Base-by-base conservation (phyloP, 1,284 basidiomycete genomes). In the Trichosporon sp. region DNA sequence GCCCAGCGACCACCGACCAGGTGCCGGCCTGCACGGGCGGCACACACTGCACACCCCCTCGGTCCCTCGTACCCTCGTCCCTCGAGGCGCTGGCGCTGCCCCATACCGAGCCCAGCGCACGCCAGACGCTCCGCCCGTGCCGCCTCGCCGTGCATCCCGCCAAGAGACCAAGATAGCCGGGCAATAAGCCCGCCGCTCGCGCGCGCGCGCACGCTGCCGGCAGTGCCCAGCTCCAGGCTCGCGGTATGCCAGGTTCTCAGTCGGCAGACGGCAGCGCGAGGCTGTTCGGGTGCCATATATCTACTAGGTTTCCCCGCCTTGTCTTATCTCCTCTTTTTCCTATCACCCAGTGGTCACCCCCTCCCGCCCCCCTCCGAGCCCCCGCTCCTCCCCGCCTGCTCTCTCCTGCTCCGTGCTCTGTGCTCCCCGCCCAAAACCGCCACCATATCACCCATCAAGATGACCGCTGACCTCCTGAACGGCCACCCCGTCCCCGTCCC, bases 271-370 rank as follows among this genome's bases (percentile, higher is more conserved):
- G 34, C 34, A 34, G 34, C 12, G n/a, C 11, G 47, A 23, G 47
- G 47, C 47, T 51, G 18, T 51, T 51, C 47, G 47, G 47, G 21
- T 23, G 47, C 47, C 27, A 60, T 60, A 60, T 60, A 60, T 60
- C 15, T 31, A 29, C 29, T 29, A 11, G 56, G 18, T 29, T 29
- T 31, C 56, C 27, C 18, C 56, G 56, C 29, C 56, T 60, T 60
- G 56, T 60, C 56, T 60, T 60, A 60, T 60, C 56, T 60, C 51
- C 51, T 27, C 51, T 58, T 29, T 58, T 31, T 31, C 53, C 53
- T 29, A 29, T 60, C 27, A 58, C 53, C 25, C 21, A 51, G 47
- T 51, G 47, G 47, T 31, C 53, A 29, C 56, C 29, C 56, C 56
- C 27, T 5, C 56, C 56, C 9, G 13, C 23, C 51, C 51, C 4